phyloP scores from a whole-genome alignment of 108 stramenopile genomes.

The Bacterosira constricta region DNA sequence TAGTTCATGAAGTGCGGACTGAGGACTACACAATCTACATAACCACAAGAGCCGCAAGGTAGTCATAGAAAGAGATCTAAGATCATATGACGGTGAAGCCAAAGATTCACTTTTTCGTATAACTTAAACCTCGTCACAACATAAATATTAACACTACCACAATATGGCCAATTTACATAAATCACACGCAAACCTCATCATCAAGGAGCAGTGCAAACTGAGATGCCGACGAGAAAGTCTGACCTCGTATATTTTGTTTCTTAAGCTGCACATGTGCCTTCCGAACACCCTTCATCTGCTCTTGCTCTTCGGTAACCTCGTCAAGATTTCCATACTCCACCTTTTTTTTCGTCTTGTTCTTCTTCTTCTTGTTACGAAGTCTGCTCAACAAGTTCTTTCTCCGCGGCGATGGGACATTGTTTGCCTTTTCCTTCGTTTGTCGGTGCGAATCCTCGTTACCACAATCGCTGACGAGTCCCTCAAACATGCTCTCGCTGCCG shows the following conservation, averaged over 20 bases:
- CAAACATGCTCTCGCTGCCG: slow-evolving; percentile 22
- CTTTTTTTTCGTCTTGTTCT: slow-evolving; percentile 16
- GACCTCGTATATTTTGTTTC: slow-evolving; percentile 30
- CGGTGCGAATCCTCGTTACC: slow-evolving; percentile 8
- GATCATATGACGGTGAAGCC: too few species aligned
- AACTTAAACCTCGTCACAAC: background rate
- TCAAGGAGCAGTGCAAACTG: slow-evolving; percentile 19
- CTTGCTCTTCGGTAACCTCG: slow-evolving; percentile 18
- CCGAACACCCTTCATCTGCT: slow-evolving; percentile 27
- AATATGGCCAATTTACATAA: background rate
- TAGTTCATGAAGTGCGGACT: too few species aligned
- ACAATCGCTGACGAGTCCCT: slow-evolving; percentile 30
- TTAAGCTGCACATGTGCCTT: slow-evolving; percentile 29
- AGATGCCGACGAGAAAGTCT: slow-evolving; percentile 9
- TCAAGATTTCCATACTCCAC: slow-evolving; percentile 37
- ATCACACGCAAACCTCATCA: slow-evolving; percentile 16
- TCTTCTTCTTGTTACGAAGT: slow-evolving; percentile 24
- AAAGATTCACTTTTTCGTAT: too few species aligned
- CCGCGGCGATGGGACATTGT: slow-evolving; percentile 31
- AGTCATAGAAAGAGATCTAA: too few species aligned
- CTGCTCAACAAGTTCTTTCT: slow-evolving; percentile 30
- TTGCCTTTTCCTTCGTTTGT: slow-evolving; percentile 22
- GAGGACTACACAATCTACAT: too few species aligned
- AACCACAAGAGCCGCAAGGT: too few species aligned
- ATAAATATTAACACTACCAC: background rate